Base-by-base conservation (phyloP, 2,329 filamentous ascomycete species). In the Sphaerulina musiva region DNA sequence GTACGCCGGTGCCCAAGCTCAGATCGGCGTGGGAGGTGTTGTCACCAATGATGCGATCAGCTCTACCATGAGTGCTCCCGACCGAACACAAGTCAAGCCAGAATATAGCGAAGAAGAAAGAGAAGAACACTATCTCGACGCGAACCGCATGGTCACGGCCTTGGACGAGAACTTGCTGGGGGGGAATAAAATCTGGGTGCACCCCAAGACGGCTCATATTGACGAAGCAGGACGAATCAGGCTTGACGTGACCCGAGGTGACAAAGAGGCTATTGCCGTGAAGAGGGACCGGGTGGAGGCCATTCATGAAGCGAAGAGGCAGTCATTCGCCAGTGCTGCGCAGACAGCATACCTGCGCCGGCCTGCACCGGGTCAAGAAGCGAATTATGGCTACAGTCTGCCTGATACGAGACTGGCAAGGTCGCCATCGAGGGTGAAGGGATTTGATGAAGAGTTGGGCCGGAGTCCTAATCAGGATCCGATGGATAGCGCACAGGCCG, bases 101-200 rank as follows among this genome's bases (percentile, higher is more conserved):
- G 49, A 46, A 23, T 46, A 54, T 31, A 46, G 14, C 26, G 43
- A 46, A 40, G 54, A 57, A 40, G 39, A 59, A 23, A 69, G 71
- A 50, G 71, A 70, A 7, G 67, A 72, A 11, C 60, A 67, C 51
- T 64, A 68, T 41, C 66, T 71, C 29, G 71, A 73, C 2, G 67
- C 73, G 2, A 76, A 77, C 23, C 60, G 74, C 40, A 70, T 65
- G 57, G 55, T 59, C 2, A 20, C 57, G 50, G 57, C 69, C 60
- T 68, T 77, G 53, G 73, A 78, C 55, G 66, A 71, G 6, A 69
- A 75, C 38, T 66, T 72, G 5, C 66, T 68, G 1, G 79, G 79
- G 44, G 80, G 80, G 51, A 74, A 73, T 53, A 82, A 80, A 61
- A 68, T 80, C 52, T 76, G 72, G 70, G 76, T 79, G 23, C 71